Conservation (phyloP, 345 rosid species). For the Boechera stricta region DNA sequence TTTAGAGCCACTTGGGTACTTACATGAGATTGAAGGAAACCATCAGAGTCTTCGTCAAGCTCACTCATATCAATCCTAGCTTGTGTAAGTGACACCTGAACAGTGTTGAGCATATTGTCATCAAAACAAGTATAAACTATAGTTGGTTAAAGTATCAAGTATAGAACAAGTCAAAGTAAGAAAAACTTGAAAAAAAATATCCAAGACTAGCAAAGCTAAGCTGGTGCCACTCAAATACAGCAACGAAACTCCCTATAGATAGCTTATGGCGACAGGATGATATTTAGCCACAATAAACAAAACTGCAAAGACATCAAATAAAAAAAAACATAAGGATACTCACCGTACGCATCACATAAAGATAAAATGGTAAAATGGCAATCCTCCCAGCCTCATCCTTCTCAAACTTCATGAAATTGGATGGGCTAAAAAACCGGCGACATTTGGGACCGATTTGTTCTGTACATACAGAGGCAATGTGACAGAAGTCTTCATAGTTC, state of each 20-base stretch:
- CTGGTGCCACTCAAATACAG: conserved; percentile 13
- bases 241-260: not conserved
- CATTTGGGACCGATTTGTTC: conserved; percentile 99
- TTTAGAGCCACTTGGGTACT: conserved; percentile 31
- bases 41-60: conserved; percentile 98
- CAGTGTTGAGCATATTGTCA: conserved; percentile 31
- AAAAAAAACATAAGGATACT: conserved; percentile 37
- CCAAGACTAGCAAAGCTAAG: conserved; percentile 8
- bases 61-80: conserved; percentile 99
- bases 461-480: conserved; percentile 94
- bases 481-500: conserved; percentile 99
- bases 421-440: conserved; percentile 96
- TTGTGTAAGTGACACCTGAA: conserved; percentile 96
- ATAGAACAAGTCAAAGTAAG: not conserved
- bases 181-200: not conserved
- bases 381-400: conserved; percentile 99
- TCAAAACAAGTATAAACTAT: conserved; percentile 24
- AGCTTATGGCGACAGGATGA: conserved; percentile 11
- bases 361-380: conserved; percentile 96
- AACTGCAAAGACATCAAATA: not conserved
- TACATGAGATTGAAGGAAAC: conserved; percentile 93
- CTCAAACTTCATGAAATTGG: conserved; percentile 99
- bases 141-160: not conserved
- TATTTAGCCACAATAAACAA: conserved; percentile 9
- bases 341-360: conserved; percentile 99